Evolutionary conservation across 306 rosid genomes (phyloP).

Genomic region (Trifolium repens): DNA sequence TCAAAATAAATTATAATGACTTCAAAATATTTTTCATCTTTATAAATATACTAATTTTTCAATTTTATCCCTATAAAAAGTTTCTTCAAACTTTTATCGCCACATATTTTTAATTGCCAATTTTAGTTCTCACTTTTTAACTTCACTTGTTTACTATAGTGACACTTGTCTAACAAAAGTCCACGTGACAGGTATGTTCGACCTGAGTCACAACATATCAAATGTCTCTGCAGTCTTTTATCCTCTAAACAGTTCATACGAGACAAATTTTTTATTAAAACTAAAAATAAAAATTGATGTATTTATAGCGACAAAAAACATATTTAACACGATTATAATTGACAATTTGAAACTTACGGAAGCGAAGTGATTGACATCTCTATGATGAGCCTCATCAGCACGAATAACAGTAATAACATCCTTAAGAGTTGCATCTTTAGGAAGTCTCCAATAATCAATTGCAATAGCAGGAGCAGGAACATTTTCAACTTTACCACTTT

Average conservation of each 20-base stretch:
- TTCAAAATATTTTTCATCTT: no score
- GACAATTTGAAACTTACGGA: slow-evolving; percentile 52
- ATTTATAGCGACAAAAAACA: background rate
- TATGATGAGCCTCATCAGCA: slow-evolving; percentile 87
- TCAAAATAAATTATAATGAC: background rate
- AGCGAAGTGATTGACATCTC: slow-evolving; percentile 85
- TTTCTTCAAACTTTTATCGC: background rate
- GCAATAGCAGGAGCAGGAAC: slow-evolving; percentile 82
- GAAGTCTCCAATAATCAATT: slow-evolving; percentile 83
- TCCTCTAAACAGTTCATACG: background rate
- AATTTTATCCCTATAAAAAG: background rate
- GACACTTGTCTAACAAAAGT: background rate
- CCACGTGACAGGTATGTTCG: background rate
- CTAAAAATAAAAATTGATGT: background rate
- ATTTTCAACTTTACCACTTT: slow-evolving; percentile 65
- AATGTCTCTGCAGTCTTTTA: background rate
- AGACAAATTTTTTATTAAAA: background rate
- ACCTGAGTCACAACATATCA: background rate
- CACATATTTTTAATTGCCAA: background rate
- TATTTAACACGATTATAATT: background rate
- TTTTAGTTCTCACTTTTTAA: background rate
- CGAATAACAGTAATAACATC: slow-evolving; percentile 78
- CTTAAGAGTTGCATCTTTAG: slow-evolving; percentile 67
- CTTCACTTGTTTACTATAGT: background rate
- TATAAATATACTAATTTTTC: background rate